A percentile compares a stretch with the other conserved stretches of the same genome.
phyloP scores from a whole-genome alignment of 23 red algal species.

The Gracilaria caudata region DNA sequence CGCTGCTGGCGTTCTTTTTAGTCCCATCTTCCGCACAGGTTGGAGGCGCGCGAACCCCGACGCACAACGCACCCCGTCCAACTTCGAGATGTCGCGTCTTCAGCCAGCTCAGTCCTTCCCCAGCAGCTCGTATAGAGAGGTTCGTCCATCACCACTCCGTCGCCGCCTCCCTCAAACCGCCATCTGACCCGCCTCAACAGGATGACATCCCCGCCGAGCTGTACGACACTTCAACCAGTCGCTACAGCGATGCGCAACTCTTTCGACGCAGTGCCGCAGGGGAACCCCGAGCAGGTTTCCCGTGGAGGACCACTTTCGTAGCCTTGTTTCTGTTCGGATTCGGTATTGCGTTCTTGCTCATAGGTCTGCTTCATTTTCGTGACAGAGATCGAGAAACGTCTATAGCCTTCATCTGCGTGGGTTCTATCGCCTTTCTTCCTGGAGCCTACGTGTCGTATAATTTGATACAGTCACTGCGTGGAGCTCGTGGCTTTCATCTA shows the following conservation, averaged over 20 bases:
- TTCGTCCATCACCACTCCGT: background rate
- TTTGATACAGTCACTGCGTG: constrained; percentile 45
- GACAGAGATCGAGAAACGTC: constrained; percentile 36
- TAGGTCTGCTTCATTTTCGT: constrained; percentile 69
- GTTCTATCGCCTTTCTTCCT: constrained; percentile 52
- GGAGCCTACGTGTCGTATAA: constrained; percentile 62
- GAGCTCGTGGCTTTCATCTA: constrained; percentile 67
- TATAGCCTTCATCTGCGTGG: constrained; percentile 46
- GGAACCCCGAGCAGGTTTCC: constrained; percentile 14
- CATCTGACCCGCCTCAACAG: constrained; percentile 11
- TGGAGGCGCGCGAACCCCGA: too few species aligned
- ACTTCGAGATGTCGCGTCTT: background rate
- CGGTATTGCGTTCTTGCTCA: constrained; percentile 58
- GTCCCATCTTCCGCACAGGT: too few species aligned
- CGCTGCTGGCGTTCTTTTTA: too few species aligned
- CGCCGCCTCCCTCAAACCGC: background rate
- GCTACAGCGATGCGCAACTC: constrained; percentile 53
- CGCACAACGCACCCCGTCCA: too few species aligned
- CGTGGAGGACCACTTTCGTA: constrained; percentile 67
- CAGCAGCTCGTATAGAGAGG: background rate
- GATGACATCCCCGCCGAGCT: constrained; percentile 53
- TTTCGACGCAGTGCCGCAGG: constrained; percentile 27
- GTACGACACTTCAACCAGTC: constrained; percentile 45
- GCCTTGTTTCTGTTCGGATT: constrained; percentile 60
- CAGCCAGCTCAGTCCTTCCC: background rate